Conservation (phyloP, 768 basidiomycete genomes). For the Suillus weaverae region DNA sequence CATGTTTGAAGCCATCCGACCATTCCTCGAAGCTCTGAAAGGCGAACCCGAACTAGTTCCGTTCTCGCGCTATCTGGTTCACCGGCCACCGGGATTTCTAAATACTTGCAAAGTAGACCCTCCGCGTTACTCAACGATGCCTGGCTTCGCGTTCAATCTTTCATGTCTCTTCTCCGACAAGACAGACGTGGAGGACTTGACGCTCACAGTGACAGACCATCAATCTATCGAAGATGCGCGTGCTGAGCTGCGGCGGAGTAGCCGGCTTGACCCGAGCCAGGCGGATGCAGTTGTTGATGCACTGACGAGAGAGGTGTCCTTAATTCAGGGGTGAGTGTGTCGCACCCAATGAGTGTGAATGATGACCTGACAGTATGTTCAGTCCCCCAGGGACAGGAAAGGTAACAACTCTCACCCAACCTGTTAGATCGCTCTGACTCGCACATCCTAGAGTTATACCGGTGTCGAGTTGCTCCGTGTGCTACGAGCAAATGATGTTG, state of each 20-base stretch:
- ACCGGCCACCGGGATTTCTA: slow-evolving; percentile 40
- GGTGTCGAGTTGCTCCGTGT: slow-evolving; percentile 70
- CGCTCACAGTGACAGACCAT: slow-evolving; percentile 41
- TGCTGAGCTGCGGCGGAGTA: slow-evolving; percentile 42
- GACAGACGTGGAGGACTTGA: slow-evolving; percentile 39
- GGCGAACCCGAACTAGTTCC: slow-evolving; percentile 58
- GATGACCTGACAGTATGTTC: background rate
- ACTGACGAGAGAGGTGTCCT: slow-evolving; percentile 55
- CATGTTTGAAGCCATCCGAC: slow-evolving; percentile 67
- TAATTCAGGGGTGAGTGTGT: slow-evolving; percentile 68
- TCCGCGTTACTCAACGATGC: slow-evolving; percentile 54
- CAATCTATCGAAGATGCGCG: slow-evolving; percentile 50
- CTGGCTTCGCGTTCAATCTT: slow-evolving; percentile 58
- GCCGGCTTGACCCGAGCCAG: slow-evolving; percentile 69
- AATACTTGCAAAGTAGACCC: slow-evolving; percentile 39
- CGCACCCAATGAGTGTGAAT: background rate
- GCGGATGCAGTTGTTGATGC: slow-evolving; percentile 66
- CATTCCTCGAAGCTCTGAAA: slow-evolving; percentile 64
- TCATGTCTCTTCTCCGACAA: slow-evolving; percentile 49
- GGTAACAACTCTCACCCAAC: slow-evolving; percentile 33
- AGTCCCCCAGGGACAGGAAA: slow-evolving; percentile 83
- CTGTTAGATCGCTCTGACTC: background rate
- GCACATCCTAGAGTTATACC: slow-evolving; percentile 52
- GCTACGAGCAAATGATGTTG: slow-evolving; percentile 50
- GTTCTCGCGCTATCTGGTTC: slow-evolving; percentile 52